Base-by-base conservation (phyloP, 2,329 filamentous ascomycete genomes). In the Fusarium sp. region DNA sequence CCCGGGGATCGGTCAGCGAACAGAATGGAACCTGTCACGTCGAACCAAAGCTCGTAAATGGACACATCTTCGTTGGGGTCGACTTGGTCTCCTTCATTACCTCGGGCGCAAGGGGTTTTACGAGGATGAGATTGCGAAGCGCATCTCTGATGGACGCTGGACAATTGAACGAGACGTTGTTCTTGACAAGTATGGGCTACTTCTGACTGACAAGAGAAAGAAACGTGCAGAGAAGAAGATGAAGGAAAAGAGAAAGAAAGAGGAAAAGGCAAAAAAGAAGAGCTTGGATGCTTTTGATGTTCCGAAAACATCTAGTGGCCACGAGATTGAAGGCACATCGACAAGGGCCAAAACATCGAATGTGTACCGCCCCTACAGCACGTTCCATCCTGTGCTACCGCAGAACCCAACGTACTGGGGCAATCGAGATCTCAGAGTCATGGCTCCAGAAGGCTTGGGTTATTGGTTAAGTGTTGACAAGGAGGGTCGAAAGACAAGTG, bases 281-380 rank as follows among this genome's bases (percentile, higher is more conserved):
- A 46, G 6, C 0, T 0, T 3, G 7, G 30, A 33, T 18, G 38
- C 38, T 16, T 19, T 56, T 25, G 58, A 54, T 5, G 52, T 67
- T 32, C 38, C 42, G 5, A 53, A 46, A 8, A 12, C 35, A 23
- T 56, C 70, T 7, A 19, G 64, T 35, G 7, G 46, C 33, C 15
- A 40, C 5, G 33, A 68, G 43, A 58, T 67, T 19, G 65, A 72
- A 12, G 61, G 61, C 1, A 68, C 67, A 0, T 59, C 70, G 2
- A 54, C 67, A 5, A 74, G 75, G 32, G 46, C 60, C 40, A 79
- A 79, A 46, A 64, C 69, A 23, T 71, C 72, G 9, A 79, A 79
- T 18, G 67, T 80, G 7, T 80, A 79, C 38, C 75, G 78, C 2
- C 70, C 78, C 2, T 79, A 79, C 38, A 79, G 74, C 52, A 78